Percentiles rank a stretch among this genome's conserved stretches.
Conservation (phyloP, 148 eudicot species). For the Nepenthes mirabilis region DNA sequence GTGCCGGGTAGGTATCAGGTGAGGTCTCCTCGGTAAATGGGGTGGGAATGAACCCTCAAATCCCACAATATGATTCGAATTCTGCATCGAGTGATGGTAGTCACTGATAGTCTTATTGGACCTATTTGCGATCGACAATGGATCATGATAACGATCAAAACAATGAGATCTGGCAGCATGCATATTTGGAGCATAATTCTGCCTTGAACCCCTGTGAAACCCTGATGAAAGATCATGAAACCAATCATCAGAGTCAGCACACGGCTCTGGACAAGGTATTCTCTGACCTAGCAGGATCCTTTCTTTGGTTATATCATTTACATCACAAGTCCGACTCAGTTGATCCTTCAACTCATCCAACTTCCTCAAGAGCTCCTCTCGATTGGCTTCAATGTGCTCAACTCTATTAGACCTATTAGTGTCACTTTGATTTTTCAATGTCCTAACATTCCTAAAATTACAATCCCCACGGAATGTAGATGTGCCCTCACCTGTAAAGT, state of each 20-base stretch:
- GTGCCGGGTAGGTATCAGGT: constrained; percentile 28
- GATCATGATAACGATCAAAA: constrained; percentile 35
- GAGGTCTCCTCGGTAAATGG: constrained; percentile 17
- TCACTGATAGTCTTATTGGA: constrained; percentile 19
- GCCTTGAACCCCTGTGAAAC: constrained; percentile 19
- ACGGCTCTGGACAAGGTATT: constrained; percentile 22
- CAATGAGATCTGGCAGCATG: constrained; percentile 25
- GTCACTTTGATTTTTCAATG: constrained; percentile 17
- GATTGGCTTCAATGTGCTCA: constrained; percentile 42
- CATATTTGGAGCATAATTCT: constrained; percentile 20
- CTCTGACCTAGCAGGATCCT: constrained; percentile 30
- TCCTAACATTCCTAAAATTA: neutral
- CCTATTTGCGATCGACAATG: constrained; percentile 17
- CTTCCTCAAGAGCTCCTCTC: constrained; percentile 62
- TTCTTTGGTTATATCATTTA: constrained; percentile 32
- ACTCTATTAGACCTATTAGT: constrained; percentile 22
- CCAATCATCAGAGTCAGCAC: constrained; percentile 29
- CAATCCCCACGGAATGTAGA: constrained; percentile 16
- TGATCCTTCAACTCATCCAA: constrained; percentile 80
- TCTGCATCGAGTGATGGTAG: constrained; percentile 24
- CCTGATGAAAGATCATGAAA: constrained; percentile 29
- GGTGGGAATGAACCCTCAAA: constrained; percentile 40
- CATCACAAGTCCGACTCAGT: constrained; percentile 33
- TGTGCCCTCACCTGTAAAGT: constrained; percentile 34
- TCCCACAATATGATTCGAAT: constrained; percentile 25